Conservation (phyloP, 2,329 filamentous ascomycete species). For the Amauroascus verrucosus region DNA sequence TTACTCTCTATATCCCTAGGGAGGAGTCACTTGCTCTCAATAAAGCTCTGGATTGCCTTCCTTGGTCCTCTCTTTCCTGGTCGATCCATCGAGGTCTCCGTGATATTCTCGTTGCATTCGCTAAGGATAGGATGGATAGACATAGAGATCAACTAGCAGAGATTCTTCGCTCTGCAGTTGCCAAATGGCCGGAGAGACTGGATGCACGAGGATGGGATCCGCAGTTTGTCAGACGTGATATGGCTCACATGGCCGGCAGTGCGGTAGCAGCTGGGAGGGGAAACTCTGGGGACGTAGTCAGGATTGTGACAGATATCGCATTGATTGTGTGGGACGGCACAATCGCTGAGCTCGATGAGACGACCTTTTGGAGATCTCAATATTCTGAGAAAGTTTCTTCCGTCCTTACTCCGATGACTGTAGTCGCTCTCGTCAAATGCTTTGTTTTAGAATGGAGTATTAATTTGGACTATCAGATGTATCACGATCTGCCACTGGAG, state of each 20-base stretch:
- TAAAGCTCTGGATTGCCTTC: slow-evolving; percentile 4
- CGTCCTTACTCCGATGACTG: slow-evolving; percentile 1
- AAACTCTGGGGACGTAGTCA: neutral
- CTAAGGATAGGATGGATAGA: neutral
- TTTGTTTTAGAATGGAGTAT: slow-evolving; percentile 6
- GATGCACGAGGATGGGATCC: slow-evolving; percentile 4
- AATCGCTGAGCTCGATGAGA: neutral
- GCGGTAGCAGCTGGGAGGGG: slow-evolving; percentile 4
- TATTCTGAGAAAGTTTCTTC: neutral
- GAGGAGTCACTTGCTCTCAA: neutral
- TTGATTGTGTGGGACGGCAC: slow-evolving; percentile 2
- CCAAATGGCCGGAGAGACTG: neutral
- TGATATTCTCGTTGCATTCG: slow-evolving; percentile 4
- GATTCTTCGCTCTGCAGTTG: neutral
- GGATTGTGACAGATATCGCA: slow-evolving; percentile 9
- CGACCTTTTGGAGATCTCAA: neutral
- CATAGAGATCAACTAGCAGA: neutral
- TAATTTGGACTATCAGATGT: slow-evolving; percentile 5
- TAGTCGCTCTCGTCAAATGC: slow-evolving; percentile 1
- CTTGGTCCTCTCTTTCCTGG: slow-evolving; percentile 4
- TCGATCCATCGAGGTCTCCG: slow-evolving; percentile 8
- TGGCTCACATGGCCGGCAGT: slow-evolving; percentile 4
- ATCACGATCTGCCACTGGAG: slow-evolving; percentile 2
- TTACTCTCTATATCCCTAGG: neutral
- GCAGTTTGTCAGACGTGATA: neutral